A percentile compares a stretch with the other conserved stretches of the same genome.
phyloP scores from a whole-genome alignment of 805 yeast genomes.

The Saccharomycopsis sp. region DNA sequence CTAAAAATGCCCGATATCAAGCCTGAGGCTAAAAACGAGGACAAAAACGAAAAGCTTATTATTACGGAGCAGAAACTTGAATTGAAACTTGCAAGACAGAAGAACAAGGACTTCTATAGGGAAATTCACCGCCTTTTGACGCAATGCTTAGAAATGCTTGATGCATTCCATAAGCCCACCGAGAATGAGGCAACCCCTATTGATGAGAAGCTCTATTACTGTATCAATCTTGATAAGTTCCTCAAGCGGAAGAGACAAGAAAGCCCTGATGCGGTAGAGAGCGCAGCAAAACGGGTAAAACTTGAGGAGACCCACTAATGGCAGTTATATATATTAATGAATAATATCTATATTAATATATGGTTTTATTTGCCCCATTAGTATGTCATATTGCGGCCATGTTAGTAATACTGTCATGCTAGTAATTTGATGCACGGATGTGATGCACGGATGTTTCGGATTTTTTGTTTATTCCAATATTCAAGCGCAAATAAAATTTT shows the following conservation, averaged over 20 bases:
- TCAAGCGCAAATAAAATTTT: neutral
- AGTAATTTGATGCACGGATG: neutral
- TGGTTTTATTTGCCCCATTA: too few relatives aligned
- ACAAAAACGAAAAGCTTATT: slow-evolving; percentile 13
- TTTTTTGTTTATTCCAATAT: neutral
- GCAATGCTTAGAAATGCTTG: slow-evolving; percentile 43
- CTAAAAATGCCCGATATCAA: slow-evolving; percentile 11
- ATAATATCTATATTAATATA: too few relatives aligned
- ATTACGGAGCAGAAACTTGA: neutral
- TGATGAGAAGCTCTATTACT: slow-evolving; percentile 57
- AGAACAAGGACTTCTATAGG: neutral
- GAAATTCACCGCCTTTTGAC: slow-evolving; percentile 16
- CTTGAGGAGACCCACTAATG: neutral
- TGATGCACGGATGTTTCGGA: neutral
- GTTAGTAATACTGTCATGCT: too few relatives aligned
- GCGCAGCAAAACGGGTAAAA: slow-evolving; percentile 10
- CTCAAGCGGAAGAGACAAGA: slow-evolving; percentile 39
- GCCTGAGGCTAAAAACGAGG: slow-evolving; percentile 19
- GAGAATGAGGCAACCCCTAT: slow-evolving; percentile 57
- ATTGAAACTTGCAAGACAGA: neutral
- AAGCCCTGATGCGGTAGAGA: slow-evolving; percentile 2
- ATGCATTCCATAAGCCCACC: slow-evolving; percentile 38
- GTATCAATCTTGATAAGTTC: slow-evolving; percentile 51
- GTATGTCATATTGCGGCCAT: too few relatives aligned
- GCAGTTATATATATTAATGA: neutral